Conservation (phyloP, 179 eudicot genomes). For the Heliamphora pulchella region DNA sequence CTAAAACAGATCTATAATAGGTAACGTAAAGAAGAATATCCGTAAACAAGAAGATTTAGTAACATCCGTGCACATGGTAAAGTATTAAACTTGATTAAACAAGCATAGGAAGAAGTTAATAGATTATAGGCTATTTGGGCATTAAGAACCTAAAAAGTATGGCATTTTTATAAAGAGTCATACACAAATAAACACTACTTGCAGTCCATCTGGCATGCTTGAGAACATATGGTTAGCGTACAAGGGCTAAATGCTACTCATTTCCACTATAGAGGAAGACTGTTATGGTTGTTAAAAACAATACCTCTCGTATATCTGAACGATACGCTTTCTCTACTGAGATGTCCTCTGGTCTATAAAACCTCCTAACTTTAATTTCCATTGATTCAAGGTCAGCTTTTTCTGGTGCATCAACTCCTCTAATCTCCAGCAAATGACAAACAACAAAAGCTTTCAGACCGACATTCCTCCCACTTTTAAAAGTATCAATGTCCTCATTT, state of each 20-base stretch:
- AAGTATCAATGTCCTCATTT: slow-evolving; percentile 45
- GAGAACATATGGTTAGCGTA: too few relatives aligned
- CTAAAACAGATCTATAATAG: background rate
- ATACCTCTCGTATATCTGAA: slow-evolving; percentile 84
- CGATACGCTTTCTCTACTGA: slow-evolving; percentile 86
- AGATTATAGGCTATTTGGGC: background rate
- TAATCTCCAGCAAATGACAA: slow-evolving; percentile 66
- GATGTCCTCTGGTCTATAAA: slow-evolving; percentile 83
- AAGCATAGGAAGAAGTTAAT: background rate
- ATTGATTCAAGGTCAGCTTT: slow-evolving; percentile 37
- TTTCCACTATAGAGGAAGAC: background rate
- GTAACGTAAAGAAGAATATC: background rate
- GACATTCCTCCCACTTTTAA: slow-evolving; percentile 87
- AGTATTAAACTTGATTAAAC: background rate
- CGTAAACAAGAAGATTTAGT: background rate
- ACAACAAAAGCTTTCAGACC: slow-evolving; percentile 80
- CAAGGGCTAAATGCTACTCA: background rate
- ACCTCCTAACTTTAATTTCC: slow-evolving; percentile 62
- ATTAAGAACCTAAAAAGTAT: background rate
- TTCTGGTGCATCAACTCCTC: slow-evolving; percentile 35
- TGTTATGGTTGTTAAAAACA: background rate
- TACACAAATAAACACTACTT: too few relatives aligned
- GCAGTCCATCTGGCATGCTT: too few relatives aligned
- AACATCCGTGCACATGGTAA: background rate
- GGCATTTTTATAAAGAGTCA: too few relatives aligned